Conservation (phyloP, 2,329 filamentous ascomycete species). For the Colletotrichum abscissum region DNA sequence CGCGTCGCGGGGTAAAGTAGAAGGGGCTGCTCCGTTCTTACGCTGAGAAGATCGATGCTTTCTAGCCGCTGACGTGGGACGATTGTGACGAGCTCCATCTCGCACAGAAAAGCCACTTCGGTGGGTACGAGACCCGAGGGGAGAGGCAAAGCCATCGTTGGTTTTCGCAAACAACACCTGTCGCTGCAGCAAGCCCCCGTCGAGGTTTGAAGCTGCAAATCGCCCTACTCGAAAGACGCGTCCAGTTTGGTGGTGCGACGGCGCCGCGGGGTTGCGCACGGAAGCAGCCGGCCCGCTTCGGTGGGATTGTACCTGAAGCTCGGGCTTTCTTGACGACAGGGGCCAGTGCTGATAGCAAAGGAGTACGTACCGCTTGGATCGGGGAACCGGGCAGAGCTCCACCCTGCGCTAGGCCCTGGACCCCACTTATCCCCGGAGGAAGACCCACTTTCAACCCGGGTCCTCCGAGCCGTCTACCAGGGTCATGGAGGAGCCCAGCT, state of each 20-base stretch:
- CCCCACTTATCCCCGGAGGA: not conserved
- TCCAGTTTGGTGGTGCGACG: slow-evolving; percentile 13
- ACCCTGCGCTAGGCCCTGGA: not conserved
- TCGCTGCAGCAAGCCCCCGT: slow-evolving; percentile 2
- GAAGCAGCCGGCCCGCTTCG: slow-evolving; percentile 19
- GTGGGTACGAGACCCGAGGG: slow-evolving; percentile 76
- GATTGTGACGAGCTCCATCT: slow-evolving; percentile 96
- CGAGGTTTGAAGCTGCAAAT: not conserved
- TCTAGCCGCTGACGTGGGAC: slow-evolving; percentile 92
- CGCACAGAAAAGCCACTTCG: slow-evolving; percentile 93
- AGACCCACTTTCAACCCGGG: not conserved
- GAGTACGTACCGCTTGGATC: not conserved
- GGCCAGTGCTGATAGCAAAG: not conserved
- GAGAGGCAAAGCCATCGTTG: slow-evolving; percentile 61
- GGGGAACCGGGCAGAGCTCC: not conserved
- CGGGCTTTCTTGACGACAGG: not conserved
- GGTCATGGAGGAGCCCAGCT: not conserved
- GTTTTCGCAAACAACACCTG: not conserved
- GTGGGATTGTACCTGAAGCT: not conserved
- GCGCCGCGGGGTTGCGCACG: slow-evolving; percentile 11
- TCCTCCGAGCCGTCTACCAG: not conserved
- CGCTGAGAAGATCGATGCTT: slow-evolving; percentile 84
- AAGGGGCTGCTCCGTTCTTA: slow-evolving; percentile 60
- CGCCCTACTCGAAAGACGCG: not conserved
- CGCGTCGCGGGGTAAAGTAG: slow-evolving; percentile 18